These are phyloP conservation scores for Pseudoscleropodium purum DNA, from an alignment of 225 moss, liverwort and hornwort genomes.

Conservation along the genomic window DNA sequence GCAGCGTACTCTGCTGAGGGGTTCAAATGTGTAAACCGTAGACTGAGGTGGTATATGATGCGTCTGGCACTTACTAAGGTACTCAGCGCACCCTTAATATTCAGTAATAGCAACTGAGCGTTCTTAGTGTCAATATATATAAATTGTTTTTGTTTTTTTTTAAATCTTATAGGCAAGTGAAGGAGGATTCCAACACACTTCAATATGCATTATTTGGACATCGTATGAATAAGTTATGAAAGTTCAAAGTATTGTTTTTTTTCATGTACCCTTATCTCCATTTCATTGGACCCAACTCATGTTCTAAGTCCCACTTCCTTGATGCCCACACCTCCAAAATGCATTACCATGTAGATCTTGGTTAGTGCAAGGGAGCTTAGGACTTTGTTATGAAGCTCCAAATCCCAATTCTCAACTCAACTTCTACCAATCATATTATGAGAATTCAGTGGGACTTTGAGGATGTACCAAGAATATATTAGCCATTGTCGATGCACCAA, in stretches of 20 bases:
- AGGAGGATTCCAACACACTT: neutral
- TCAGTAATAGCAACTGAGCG: neutral
- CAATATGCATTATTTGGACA: neutral
- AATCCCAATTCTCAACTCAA: neutral
- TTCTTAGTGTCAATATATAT: neutral
- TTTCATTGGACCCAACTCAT: too few species aligned
- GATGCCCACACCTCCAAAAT: neutral
- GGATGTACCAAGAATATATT: accelerated
- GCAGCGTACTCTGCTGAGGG: neutral
- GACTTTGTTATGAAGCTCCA: neutral
- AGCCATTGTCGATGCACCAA: neutral
- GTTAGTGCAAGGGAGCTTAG: neutral
- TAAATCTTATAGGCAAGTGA: neutral
- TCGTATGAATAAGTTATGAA: neutral
- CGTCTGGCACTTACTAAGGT: neutral
- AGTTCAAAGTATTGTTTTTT: too few species aligned
- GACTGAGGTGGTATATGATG: neutral
- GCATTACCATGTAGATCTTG: too few species aligned
- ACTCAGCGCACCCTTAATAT: neutral
- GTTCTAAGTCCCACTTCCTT: neutral
- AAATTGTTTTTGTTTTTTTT: too few species aligned
- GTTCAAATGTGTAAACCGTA: neutral
- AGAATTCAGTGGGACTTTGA: accelerated
- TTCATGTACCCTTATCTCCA: accelerated
- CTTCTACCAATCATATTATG: neutral